Evolutionary conservation across 495 filamentous ascomycete genomes (phyloP).

Genomic region (Parathielavia hyrcaniae): DNA sequence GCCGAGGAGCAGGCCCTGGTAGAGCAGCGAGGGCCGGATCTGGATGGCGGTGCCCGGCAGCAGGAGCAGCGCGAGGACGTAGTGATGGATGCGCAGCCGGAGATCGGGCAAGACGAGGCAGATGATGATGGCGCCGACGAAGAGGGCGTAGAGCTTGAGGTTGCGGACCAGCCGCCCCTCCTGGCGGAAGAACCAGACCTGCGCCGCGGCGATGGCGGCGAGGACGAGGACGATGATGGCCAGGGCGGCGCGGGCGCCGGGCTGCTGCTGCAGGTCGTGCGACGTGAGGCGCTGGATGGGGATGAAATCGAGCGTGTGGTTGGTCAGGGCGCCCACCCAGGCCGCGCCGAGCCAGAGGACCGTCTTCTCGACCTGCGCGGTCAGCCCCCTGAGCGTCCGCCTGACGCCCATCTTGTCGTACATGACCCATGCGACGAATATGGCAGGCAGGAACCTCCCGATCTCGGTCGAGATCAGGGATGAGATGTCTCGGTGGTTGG

Average conservation of each 20-base stretch:
- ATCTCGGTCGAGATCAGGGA: constrained; percentile 60
- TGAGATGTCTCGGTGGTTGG: constrained; percentile 44
- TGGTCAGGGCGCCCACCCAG: constrained; percentile 74
- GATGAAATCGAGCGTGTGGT: constrained; percentile 78
- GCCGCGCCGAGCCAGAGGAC: constrained; percentile 68
- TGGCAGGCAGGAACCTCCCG: constrained; percentile 68
- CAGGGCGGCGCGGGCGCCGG: constrained; percentile 67
- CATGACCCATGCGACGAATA: constrained; percentile 68
- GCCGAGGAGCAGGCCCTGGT: constrained; percentile 82
- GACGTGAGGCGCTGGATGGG: constrained; percentile 70
- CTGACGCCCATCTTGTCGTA: constrained; percentile 56
- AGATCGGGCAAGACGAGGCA: constrained; percentile 65
- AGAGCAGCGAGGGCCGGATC: constrained; percentile 69
- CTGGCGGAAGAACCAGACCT: constrained; percentile 66
- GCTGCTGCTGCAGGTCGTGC: constrained; percentile 69
- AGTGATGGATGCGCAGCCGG: constrained; percentile 90
- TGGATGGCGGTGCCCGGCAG: constrained; percentile 80
- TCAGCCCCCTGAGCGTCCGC: constrained; percentile 48
- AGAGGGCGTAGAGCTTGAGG: constrained; percentile 60
- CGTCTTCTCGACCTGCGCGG: constrained; percentile 63
- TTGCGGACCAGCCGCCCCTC: constrained; percentile 62
- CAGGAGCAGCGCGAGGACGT: constrained; percentile 76
- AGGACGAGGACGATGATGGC: constrained; percentile 60
- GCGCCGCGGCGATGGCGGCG: constrained; percentile 51
- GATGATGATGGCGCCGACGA: constrained; percentile 54